Evolutionary conservation across 305 asterid genomes (phyloP), one percentile per base, ranked within the genome.

Genomic region (Rubia tinctorum): DNA sequence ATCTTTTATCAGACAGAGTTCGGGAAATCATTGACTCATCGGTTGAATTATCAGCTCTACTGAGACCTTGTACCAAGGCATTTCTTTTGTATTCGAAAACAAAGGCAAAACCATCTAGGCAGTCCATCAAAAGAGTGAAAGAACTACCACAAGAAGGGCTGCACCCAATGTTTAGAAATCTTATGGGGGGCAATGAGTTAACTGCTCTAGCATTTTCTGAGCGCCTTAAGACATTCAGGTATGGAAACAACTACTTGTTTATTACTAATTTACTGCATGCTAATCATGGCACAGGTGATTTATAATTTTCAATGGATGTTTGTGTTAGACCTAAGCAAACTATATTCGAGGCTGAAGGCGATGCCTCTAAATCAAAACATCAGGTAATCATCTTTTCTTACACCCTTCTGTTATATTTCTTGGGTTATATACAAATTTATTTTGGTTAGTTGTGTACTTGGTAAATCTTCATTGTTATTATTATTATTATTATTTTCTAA

Each of bases 311-410:
- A 64, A 5, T 74, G 66, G 40, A 55, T 45, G 71, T 63, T 78
- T 70, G 42, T 75, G 34, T 66, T 75, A 94, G 98, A 76, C 96
- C 97, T 55, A 91, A 87, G 85, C 95, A 94, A 84, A 92, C 95
- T 70, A 85, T 91, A 80, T 74, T 94, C 81, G 99, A 94, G 81
- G 96, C 97, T 70, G 98, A 91, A 87, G 98, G 97, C 25, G 97
- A 85, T 81, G 90, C 91, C 75, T 85, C 95, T 68, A 93, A 86
- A 81, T 85, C 96, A 42, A 91, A 88, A 83, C 84, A 84, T 73
- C 79, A 85, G 84, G 97, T 90, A 83, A 80, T 39, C 56, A 70
- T 74, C 59, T 39, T 45, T 63, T 76, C 55, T 39, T 67, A 42
- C 64, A 45, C 82, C 73, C 66, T 68, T 20, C 15, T n/a, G 0